Evolutionary conservation across 23 red algal genomes (phyloP), one percentile per base, ranked within the genome.

Genomic region (Gracilaria domingensis): DNA sequence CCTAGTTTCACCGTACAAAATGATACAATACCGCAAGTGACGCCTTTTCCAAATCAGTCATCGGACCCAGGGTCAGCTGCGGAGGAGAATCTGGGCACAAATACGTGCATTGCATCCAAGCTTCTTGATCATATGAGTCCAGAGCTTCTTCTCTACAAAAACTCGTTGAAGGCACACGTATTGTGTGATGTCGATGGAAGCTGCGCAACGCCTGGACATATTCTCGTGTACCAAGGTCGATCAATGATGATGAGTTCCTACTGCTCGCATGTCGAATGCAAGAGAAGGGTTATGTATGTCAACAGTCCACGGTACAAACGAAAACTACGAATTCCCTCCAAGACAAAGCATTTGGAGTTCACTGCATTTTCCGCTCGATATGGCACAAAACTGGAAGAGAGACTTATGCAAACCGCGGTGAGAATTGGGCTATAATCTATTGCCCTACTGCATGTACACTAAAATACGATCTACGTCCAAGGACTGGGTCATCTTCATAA

Each of bases 181-280:
- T 50, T 88, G 39, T 88, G 84, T 62, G 84, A 88, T 40, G 17
- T 45, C 5, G 35, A 25, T 23, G 67, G 67, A 75, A 88, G 84
- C 44, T 88, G 84, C 24, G 84, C 84, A 9, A 88, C 84, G 44
- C 56, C 30, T 37, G 84, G 84, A 8, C 84, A 88, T 57, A 88
- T 88, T 11, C 67, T 88, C 8, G 66, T 75, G 20, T 88, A 74
- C 23, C 6, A 58, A 88, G 66, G 67, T 0, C 64, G 55, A 20
- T 48, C 84, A 23, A 88, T 88, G 84, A 76, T 77, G 67, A 88
- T 88, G 84, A 88, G 84, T 14, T 54, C 44, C 28, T 88, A 88
- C 44, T 88, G 84, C 59, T 67, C 62, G 5, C 9, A 67, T 34
- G 62, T 67, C 28, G 33, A 32, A 79, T 88, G 84, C 53, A 12